Percentiles rank a stretch among this genome's conserved stretches.
Evolutionary conservation across 345 rosid species (phyloP).

Genomic region (Conringia planisiliqua): DNA sequence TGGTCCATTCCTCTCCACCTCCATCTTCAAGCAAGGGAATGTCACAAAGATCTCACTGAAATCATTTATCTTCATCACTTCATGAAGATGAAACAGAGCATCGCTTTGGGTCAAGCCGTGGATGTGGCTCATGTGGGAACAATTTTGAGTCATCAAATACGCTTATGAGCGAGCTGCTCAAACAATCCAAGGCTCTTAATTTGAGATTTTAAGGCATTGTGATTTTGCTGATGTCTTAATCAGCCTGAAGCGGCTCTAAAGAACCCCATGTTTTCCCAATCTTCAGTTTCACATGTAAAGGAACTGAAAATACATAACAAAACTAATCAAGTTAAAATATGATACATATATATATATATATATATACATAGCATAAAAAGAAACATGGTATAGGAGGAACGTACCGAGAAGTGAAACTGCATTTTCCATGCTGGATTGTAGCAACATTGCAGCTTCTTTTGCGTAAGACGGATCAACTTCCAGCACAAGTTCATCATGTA

Average conservation of each 20-base stretch:
- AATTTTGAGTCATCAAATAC: neutral
- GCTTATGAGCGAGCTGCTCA: constrained; percentile 1
- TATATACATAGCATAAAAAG: neutral
- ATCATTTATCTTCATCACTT: constrained; percentile 11
- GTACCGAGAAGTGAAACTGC: constrained; percentile 73
- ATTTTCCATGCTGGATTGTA: constrained; percentile 74
- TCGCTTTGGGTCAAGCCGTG: neutral
- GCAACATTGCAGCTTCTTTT: constrained; percentile 70
- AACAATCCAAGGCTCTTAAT: neutral
- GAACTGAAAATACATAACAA: constrained; percentile 47
- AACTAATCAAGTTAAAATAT: neutral
- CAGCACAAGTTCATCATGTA: constrained; percentile 89
- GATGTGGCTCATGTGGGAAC: neutral
- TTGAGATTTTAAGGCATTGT: neutral
- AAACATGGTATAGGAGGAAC: neutral
- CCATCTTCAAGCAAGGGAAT: neutral
- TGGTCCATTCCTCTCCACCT: neutral
- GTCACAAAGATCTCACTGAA: neutral
- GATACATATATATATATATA: neutral
- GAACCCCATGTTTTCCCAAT: constrained; percentile 97
- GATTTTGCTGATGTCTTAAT: constrained; percentile 31
- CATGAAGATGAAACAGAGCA: constrained; percentile 7
- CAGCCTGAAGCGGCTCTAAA: constrained; percentile 56
- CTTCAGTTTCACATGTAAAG: constrained; percentile 76
- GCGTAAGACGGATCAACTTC: constrained; percentile 72